phyloP scores from a whole-genome alignment of 345 rosid species.

The Salix brachista region DNA sequence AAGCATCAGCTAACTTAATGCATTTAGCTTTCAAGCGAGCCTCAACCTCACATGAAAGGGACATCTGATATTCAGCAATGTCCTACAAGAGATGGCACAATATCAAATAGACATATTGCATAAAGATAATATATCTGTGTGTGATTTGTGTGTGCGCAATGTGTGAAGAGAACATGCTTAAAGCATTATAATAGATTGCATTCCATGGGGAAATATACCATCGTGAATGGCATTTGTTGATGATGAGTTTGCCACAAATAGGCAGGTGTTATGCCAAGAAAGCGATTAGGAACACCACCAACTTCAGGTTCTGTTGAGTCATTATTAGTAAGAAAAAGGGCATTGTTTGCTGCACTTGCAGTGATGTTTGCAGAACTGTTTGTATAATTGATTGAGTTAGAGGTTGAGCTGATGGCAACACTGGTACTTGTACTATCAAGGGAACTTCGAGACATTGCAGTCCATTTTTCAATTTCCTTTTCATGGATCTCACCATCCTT shows the following conservation, averaged over 20 bases:
- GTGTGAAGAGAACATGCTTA: no score
- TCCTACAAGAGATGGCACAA: conserved; percentile 42
- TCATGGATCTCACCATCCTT: conserved; percentile 87
- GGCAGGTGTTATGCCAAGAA: conserved; percentile 83
- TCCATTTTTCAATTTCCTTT: conserved; percentile 94
- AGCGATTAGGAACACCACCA: conserved; percentile 92
- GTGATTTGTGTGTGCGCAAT: no score
- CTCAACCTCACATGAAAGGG: conserved; percentile 80
- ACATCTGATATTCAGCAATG: conserved; percentile 77
- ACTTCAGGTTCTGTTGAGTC: conserved; percentile 66
- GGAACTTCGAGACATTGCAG: conserved; percentile 73
- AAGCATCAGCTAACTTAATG: conserved; percentile 80
- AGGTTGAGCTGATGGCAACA: conserved; percentile 66
- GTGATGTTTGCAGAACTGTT: conserved; percentile 52
- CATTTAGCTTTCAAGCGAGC: conserved; percentile 75
- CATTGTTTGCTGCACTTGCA: conserved; percentile 34
- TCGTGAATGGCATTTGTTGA: conserved; percentile 51
- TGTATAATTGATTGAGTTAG: conserved; percentile 58
- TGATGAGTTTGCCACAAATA: conserved; percentile 87
- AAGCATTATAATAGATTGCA: no score
- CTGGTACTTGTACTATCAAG: conserved; percentile 77
- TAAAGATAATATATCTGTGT: not conserved
- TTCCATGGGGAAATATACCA: conserved; percentile 40
- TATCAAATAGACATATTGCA: not conserved
- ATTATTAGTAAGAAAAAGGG: conserved; percentile 29